Conservation (phyloP, 768 basidiomycete species). For the Pholiota molesta region DNA sequence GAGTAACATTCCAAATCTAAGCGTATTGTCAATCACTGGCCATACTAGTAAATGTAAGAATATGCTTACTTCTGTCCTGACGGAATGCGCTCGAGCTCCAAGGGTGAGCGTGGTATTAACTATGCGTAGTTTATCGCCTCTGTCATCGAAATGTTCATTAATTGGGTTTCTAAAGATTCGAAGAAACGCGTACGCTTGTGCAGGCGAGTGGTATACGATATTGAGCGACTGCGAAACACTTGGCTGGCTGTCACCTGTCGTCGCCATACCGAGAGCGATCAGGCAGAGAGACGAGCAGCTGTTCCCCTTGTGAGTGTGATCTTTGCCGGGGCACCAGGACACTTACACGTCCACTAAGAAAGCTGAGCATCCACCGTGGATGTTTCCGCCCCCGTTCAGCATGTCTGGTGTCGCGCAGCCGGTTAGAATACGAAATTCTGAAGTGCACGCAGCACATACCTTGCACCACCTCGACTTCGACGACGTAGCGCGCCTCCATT, state of each 20-base stretch:
- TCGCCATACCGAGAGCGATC: slow-evolving; percentile 33
- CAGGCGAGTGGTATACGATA: slow-evolving; percentile 59
- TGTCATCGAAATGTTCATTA: slow-evolving; percentile 20
- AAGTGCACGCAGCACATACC: slow-evolving; percentile 29
- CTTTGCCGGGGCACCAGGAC: neutral
- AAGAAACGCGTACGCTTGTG: slow-evolving; percentile 40
- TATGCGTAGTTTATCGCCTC: slow-evolving; percentile 53
- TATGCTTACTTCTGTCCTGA: slow-evolving; percentile 48
- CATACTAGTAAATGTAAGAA: too few relatives aligned
- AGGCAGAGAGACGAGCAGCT: slow-evolving; percentile 56
- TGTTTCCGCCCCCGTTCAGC: slow-evolving; percentile 44
- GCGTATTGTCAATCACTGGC: neutral
- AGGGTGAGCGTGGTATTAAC: slow-evolving; percentile 54
- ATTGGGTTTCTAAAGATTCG: neutral
- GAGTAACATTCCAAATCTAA: slow-evolving; percentile 59
- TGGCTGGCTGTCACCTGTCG: slow-evolving; percentile 20
- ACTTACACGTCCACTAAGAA: slow-evolving; percentile 56
- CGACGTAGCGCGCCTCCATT: slow-evolving; percentile 43
- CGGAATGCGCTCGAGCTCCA: slow-evolving; percentile 49
- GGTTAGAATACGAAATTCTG: neutral
- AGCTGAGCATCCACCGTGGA: slow-evolving; percentile 59
- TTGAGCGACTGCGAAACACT: slow-evolving; percentile 57
- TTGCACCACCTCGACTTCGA: slow-evolving; percentile 40
- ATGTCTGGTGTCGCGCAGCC: slow-evolving; percentile 41
- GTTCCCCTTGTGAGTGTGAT: neutral